These are phyloP conservation scores for Miscanthus lutarioriparius DNA, from an alignment of 176 grass and related monocot genomes.

Conservation along the genomic window DNA sequence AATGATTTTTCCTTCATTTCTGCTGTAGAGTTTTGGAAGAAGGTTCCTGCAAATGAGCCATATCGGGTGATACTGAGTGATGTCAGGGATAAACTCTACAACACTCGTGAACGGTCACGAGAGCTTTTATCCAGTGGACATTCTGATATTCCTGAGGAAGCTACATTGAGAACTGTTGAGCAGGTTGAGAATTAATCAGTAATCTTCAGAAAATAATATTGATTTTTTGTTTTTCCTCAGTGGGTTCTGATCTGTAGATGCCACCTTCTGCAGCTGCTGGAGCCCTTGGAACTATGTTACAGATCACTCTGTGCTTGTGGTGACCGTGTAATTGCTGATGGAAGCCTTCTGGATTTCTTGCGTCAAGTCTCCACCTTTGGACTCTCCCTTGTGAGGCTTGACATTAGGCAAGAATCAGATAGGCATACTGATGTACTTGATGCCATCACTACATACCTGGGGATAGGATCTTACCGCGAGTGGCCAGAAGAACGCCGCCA, in stretches of 20 bases:
- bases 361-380: slow-evolving; percentile 83
- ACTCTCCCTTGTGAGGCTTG: slow-evolving; percentile 71
- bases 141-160: slow-evolving; percentile 69
- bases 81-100: slow-evolving; percentile 84
- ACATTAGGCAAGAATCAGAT: slow-evolving; percentile 86
- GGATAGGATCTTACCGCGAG: slow-evolving; percentile 72
- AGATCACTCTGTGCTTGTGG: slow-evolving; percentile 69
- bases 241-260: slow-evolving; percentile 5
- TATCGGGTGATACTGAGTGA: slow-evolving; percentile 75
- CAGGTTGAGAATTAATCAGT: slow-evolving; percentile 46
- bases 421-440: slow-evolving; percentile 75
- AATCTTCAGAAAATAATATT: not conserved
- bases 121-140: slow-evolving; percentile 71
- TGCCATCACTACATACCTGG: slow-evolving; percentile 65
- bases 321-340: slow-evolving; percentile 74
- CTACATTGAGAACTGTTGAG: slow-evolving; percentile 58
- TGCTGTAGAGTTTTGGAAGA: slow-evolving; percentile 80
- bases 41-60: slow-evolving; percentile 73
- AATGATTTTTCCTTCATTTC: not conserved
- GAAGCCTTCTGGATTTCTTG: slow-evolving; percentile 84
- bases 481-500: slow-evolving; percentile 74
- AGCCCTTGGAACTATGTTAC: slow-evolving; percentile 77
- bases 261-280: slow-evolving; percentile 58
- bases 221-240: not conserved
- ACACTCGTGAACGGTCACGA: slow-evolving; percentile 63